Evolutionary conservation across 768 basidiomycete species (phyloP).

Genomic region (Panaeolus cyanescens): DNA sequence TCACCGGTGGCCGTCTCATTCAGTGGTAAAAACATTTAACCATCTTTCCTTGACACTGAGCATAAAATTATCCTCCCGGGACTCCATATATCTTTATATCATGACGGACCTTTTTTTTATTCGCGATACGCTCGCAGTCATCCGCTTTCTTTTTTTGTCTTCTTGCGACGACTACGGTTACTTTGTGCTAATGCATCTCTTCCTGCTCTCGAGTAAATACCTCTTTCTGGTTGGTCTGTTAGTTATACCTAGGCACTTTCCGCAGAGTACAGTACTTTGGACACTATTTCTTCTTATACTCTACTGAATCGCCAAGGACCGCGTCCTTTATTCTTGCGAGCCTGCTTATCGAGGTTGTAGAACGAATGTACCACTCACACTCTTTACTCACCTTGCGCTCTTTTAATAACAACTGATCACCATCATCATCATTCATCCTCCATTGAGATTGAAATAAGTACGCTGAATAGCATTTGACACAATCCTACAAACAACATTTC

Average conservation of each 20-base stretch:
- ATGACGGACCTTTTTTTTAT: not conserved
- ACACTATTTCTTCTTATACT: too few species aligned
- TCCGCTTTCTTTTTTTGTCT: too few species aligned
- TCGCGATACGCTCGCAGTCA: too few species aligned
- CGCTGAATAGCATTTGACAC: not conserved
- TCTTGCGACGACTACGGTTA: too few species aligned
- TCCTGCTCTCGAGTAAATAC: too few species aligned
- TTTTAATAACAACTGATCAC: not conserved
- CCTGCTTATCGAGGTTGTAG: not conserved
- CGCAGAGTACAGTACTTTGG: too few species aligned
- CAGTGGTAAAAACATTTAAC: not conserved
- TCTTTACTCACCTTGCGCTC: not conserved
- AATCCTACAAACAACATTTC: too few species aligned
- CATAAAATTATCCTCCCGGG: not conserved
- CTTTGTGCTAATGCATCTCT: too few species aligned
- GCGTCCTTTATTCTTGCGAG: not conserved
- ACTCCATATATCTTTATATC: not conserved
- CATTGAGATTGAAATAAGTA: not conserved
- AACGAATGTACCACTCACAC: not conserved
- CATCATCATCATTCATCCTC: not conserved
- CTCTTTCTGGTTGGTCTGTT: too few species aligned
- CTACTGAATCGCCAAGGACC: too few species aligned
- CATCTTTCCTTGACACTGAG: not conserved
- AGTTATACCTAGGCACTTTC: too few species aligned
- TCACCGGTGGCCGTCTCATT: not conserved